Conservation (phyloP, 2,329 filamentous ascomycete species). For the Fusarium dimerum region DNA sequence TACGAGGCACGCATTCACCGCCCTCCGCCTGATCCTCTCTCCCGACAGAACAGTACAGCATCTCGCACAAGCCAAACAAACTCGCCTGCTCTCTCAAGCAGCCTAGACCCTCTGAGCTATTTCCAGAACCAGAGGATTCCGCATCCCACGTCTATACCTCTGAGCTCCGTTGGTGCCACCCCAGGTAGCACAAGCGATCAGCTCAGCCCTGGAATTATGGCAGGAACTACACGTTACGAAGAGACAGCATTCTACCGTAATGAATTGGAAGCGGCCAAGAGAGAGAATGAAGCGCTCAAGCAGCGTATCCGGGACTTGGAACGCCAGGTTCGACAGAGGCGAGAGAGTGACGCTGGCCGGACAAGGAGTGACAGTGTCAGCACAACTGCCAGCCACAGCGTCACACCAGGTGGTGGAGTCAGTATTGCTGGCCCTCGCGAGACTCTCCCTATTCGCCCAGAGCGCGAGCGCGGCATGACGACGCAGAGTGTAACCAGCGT, state of each 20-base stretch:
- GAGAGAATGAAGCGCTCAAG: slow-evolving; percentile 65
- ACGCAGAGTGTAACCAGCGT: slow-evolving; percentile 47
- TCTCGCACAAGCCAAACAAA: slow-evolving; percentile 54
- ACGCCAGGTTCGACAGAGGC: slow-evolving; percentile 50
- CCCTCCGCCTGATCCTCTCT: slow-evolving; percentile 47
- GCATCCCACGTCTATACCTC: slow-evolving; percentile 32
- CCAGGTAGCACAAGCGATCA: slow-evolving; percentile 42
- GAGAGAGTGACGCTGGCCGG: slow-evolving; percentile 48
- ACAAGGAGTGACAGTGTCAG: slow-evolving; percentile 54
- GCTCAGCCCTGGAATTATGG: slow-evolving; percentile 55
- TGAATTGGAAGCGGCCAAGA: slow-evolving; percentile 62
- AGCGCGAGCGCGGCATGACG: slow-evolving; percentile 40
- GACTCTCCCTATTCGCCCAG: slow-evolving; percentile 26
- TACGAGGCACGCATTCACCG: slow-evolving; percentile 45
- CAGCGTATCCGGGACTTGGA: slow-evolving; percentile 64
- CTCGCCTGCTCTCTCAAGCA: slow-evolving; percentile 48
- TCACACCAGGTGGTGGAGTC: slow-evolving; percentile 38
- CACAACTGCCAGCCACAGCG: slow-evolving; percentile 51
- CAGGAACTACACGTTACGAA: slow-evolving; percentile 61
- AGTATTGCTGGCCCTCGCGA: slow-evolving; percentile 50
- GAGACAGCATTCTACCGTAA: slow-evolving; percentile 61
- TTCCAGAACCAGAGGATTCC: slow-evolving; percentile 50
- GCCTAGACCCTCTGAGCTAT: slow-evolving; percentile 46
- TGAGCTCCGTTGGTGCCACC: slow-evolving; percentile 43
- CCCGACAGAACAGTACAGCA: slow-evolving; percentile 56